phyloP scores from a whole-genome alignment of 1,139 yeast genomes.

The Lodderomyces beijingensis region DNA sequence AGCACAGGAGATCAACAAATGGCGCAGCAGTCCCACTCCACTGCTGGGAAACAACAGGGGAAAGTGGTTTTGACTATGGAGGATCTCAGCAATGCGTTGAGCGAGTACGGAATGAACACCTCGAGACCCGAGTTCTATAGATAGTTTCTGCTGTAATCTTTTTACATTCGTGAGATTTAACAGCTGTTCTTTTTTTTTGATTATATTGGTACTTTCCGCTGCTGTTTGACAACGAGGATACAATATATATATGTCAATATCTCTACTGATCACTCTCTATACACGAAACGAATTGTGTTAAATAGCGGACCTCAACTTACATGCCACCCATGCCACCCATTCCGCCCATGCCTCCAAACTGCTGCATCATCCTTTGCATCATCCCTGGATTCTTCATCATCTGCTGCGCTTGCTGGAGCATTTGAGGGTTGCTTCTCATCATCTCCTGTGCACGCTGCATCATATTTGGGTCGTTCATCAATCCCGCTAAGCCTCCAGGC shows the following conservation, averaged over 20 bases:
- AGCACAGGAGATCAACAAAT: conserved; percentile 30
- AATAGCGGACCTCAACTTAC: conserved; percentile 3
- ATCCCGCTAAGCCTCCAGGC: conserved; percentile 49
- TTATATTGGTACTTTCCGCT: too few relatives aligned
- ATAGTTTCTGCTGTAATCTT: too few relatives aligned
- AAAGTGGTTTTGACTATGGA: conserved; percentile 84
- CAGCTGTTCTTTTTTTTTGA: too few relatives aligned
- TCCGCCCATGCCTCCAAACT: conserved; percentile 45
- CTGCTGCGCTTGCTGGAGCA: conserved; percentile 60
- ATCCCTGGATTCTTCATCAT: conserved; percentile 53
- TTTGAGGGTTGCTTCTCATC: conserved; percentile 69
- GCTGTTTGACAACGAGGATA: too few relatives aligned
- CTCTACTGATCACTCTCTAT: too few relatives aligned
- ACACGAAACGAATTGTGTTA: too few relatives aligned
- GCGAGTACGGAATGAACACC: conserved; percentile 90
- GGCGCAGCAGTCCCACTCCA: conserved; percentile 30
- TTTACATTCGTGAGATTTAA: too few relatives aligned
- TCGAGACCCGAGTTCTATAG: conserved; percentile 86
- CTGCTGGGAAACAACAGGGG: conserved; percentile 62
- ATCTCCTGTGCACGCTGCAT: conserved; percentile 48
- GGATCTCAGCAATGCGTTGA: conserved; percentile 78
- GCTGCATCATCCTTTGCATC: conserved; percentile 72
- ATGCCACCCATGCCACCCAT: conserved; percentile 3
- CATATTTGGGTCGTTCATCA: conserved; percentile 47
- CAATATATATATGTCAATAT: too few relatives aligned